phyloP scores from a whole-genome alignment of 2,329 filamentous ascomycete genomes.

The Fusarium protoensiforme region DNA sequence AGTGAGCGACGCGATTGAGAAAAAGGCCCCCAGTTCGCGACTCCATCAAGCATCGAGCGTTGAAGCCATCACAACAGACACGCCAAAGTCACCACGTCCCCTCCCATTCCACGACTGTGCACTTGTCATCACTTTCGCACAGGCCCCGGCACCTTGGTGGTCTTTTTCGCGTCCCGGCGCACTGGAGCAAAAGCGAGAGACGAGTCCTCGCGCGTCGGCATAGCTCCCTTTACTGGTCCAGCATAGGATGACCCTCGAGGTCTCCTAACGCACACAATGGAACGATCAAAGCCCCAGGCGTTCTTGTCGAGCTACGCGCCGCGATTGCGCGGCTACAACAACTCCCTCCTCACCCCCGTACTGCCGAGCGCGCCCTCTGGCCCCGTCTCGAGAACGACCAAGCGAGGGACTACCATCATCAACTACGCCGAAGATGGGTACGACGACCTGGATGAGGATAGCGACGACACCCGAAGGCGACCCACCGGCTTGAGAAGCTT shows the following conservation, averaged over 20 bases:
- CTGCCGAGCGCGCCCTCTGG: conserved; percentile 76
- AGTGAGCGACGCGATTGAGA: conserved; percentile 46
- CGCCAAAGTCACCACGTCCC: conserved; percentile 21
- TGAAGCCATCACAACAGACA: conserved; percentile 36
- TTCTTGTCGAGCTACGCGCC: conserved; percentile 94
- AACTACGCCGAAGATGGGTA: conserved; percentile 98
- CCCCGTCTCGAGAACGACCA: conserved; percentile 84
- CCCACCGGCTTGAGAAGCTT: conserved; percentile 87
- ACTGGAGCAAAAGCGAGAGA: conserved; percentile 20
- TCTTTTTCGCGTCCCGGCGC: neutral
- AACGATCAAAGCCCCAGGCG: conserved; percentile 75
- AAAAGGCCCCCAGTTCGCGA: conserved; percentile 45
- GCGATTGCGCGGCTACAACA: conserved; percentile 88
- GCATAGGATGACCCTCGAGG: conserved; percentile 47
- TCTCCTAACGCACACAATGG: conserved; percentile 54
- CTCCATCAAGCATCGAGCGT: conserved; percentile 41
- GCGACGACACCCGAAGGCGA: conserved; percentile 79
- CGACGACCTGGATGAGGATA: conserved; percentile 80
- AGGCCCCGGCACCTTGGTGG: neutral
- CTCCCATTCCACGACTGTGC: neutral
- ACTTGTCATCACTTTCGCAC: conserved; percentile 7
- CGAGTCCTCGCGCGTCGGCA: conserved; percentile 34
- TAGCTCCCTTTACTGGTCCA: conserved; percentile 36
- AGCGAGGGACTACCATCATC: conserved; percentile 94
- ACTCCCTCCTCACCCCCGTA: conserved; percentile 88